These are phyloP conservation scores for Echeveria elegans DNA, from an alignment of 164 flowering plant genomes.

Conservation along the genomic window DNA sequence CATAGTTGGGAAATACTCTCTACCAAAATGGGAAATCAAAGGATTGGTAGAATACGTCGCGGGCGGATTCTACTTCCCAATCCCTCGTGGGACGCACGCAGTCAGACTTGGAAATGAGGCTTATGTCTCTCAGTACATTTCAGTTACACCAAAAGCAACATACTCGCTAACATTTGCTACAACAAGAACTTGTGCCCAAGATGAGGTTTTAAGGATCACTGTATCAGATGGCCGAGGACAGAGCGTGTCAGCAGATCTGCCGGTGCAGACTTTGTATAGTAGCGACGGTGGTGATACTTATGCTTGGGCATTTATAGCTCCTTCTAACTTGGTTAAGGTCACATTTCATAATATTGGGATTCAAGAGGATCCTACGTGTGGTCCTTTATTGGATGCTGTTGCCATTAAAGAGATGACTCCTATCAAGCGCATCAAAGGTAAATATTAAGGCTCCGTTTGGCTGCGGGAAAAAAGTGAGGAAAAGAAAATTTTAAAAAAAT, in stretches of 20 bases:
- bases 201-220: slow-evolving; percentile 27
- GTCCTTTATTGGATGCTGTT: slow-evolving; percentile 31
- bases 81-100: slow-evolving; percentile 42
- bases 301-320: slow-evolving; percentile 24
- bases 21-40: slow-evolving; percentile 38
- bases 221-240: slow-evolving; percentile 13
- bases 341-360: slow-evolving; percentile 29
- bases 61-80: slow-evolving; percentile 33
- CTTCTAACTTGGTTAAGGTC: slow-evolving; percentile 13
- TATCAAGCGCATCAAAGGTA: slow-evolving; percentile 16
- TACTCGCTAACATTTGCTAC: slow-evolving; percentile 40
- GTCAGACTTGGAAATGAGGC: slow-evolving; percentile 47
- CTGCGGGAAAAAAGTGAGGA: no score
- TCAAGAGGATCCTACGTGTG: slow-evolving; percentile 38
- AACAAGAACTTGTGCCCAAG: slow-evolving; percentile 46
- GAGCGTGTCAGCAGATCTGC: slow-evolving; percentile 19
- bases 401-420: slow-evolving; percentile 27
- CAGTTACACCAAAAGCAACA: slow-evolving; percentile 14
- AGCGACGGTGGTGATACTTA: slow-evolving; percentile 37
- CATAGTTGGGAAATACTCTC: slow-evolving; percentile 32
- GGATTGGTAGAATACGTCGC: slow-evolving; percentile 41
- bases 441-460: neutral
- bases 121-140: slow-evolving; percentile 27
- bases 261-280: slow-evolving; percentile 40
- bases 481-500: no score